A percentile compares a stretch with the other conserved stretches of the same genome.
Evolutionary conservation across 2,329 filamentous ascomycete species (phyloP).

Genomic region (Botrytis cinerea): DNA sequence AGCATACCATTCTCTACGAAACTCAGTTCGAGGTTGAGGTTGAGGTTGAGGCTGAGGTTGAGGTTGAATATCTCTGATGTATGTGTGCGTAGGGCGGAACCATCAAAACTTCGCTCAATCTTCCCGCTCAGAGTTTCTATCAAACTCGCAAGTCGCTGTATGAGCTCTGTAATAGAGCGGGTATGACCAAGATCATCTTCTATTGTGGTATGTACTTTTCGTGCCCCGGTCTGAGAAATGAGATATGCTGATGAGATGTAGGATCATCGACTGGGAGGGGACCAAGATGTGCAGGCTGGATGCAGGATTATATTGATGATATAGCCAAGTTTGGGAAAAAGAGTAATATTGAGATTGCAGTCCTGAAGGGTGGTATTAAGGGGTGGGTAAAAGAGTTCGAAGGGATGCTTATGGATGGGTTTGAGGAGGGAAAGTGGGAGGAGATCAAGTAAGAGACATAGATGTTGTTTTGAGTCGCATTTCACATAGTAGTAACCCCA

Average conservation of each 20-base stretch:
- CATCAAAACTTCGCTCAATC: slow-evolving; percentile 58
- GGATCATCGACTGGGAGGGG: slow-evolving; percentile 55
- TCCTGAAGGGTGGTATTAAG: slow-evolving; percentile 55
- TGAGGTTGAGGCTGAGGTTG: not conserved
- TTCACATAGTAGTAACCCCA: not conserved
- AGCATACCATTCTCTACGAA: too few relatives aligned
- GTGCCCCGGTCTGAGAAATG: not conserved
- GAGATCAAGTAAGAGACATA: slow-evolving; percentile 33
- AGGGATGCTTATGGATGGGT: slow-evolving; percentile 52
- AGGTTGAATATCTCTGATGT: slow-evolving; percentile 3
- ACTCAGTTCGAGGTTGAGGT: not conserved
- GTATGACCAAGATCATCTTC: slow-evolving; percentile 53
- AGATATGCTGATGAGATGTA: slow-evolving; percentile 33
- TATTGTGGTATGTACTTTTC: slow-evolving; percentile 52
- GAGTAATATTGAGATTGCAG: slow-evolving; percentile 48
- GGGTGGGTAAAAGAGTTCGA: slow-evolving; percentile 55
- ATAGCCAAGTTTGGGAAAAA: slow-evolving; percentile 45
- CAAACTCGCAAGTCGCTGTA: slow-evolving; percentile 52
- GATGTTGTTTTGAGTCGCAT: not conserved
- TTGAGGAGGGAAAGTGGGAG: slow-evolving; percentile 47
- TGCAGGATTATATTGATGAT: slow-evolving; percentile 56
- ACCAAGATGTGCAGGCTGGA: slow-evolving; percentile 55
- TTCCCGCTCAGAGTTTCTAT: slow-evolving; percentile 57
- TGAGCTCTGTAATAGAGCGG: slow-evolving; percentile 52
- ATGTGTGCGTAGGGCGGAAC: slow-evolving; percentile 54